These are phyloP conservation scores for Fusarium duplospermum DNA, from an alignment of 2,329 filamentous ascomycete species.

Conservation along the genomic window DNA sequence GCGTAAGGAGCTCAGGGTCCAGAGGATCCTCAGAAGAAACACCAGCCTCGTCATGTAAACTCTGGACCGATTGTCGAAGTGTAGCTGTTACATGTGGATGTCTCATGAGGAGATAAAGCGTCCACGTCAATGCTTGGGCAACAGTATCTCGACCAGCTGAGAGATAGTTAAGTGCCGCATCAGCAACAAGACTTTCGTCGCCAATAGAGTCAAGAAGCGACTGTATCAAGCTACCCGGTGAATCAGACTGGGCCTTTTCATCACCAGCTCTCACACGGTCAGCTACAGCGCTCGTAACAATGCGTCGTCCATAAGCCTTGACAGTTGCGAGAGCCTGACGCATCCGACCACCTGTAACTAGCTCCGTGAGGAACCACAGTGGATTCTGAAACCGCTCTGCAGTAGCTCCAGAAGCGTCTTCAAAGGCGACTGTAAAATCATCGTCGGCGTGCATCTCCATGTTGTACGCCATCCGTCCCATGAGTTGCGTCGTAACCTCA, in stretches of 20 bases:
- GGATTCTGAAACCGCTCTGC: slow-evolving; percentile 75
- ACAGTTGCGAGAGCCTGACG: slow-evolving; percentile 62
- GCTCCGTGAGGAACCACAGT: slow-evolving; percentile 69
- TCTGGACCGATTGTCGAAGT: slow-evolving; percentile 57
- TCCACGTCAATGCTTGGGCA: slow-evolving; percentile 74
- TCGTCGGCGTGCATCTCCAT: slow-evolving; percentile 75
- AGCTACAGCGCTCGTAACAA: slow-evolving; percentile 66
- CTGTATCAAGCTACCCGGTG: slow-evolving; percentile 69
- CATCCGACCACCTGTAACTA: slow-evolving; percentile 59
- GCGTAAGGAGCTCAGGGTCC: slow-evolving; percentile 51
- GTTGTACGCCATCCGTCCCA: slow-evolving; percentile 77
- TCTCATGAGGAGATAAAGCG: slow-evolving; percentile 69
- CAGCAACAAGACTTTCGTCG: slow-evolving; percentile 66
- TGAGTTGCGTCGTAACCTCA: slow-evolving; percentile 72
- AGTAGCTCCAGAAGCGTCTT: slow-evolving; percentile 70
- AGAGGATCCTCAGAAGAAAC: background rate
- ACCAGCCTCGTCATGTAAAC: slow-evolving; percentile 10
- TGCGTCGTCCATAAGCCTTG: slow-evolving; percentile 65
- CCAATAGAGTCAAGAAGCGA: slow-evolving; percentile 68
- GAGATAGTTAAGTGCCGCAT: slow-evolving; percentile 74
- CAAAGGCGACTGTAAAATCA: slow-evolving; percentile 70
- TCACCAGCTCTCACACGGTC: slow-evolving; percentile 39
- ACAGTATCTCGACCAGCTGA: slow-evolving; percentile 74
- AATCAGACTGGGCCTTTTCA: slow-evolving; percentile 28
- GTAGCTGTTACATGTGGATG: slow-evolving; percentile 55